Conservation (phyloP, 495 filamentous ascomycete species). For the Peziza echinospora region DNA sequence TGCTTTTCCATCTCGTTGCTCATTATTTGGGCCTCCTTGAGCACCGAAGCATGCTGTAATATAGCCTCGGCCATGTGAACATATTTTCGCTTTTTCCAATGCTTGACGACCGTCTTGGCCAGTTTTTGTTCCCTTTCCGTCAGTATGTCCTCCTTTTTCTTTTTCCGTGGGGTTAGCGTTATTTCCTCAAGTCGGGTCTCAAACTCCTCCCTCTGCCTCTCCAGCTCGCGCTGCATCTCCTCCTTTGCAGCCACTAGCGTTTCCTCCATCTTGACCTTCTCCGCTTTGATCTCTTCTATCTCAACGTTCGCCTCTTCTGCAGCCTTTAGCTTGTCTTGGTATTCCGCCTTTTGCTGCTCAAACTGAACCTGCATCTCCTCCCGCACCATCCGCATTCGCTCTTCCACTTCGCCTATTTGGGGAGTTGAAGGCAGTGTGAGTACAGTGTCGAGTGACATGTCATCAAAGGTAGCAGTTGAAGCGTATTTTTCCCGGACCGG, state of each 20-base stretch:
- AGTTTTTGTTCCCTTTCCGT: conserved; percentile 45
- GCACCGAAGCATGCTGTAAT: conserved; percentile 57
- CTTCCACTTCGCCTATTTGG: conserved; percentile 49
- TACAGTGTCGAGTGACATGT: conserved; percentile 85
- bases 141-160: conserved; percentile 36
- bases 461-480: conserved; percentile 86
- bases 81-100: conserved; percentile 71
- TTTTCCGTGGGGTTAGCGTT: conserved; percentile 24
- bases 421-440: conserved; percentile 89
- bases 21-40: conserved; percentile 96
- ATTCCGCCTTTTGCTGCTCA: conserved; percentile 71
- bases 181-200: conserved; percentile 45
- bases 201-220: conserved; percentile 52
- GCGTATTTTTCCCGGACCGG: conserved; percentile 86
- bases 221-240: conserved; percentile 65
- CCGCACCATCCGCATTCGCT: conserved; percentile 47
- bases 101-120: conserved; percentile 40
- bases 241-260: conserved; percentile 54
- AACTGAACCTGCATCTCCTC: conserved; percentile 79
- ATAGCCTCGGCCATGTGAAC: conserved; percentile 90
- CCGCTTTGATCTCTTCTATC: conserved; percentile 60
- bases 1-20: conserved; percentile 89
- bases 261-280: conserved; percentile 76
- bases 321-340: conserved; percentile 53
- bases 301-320: conserved; percentile 60